Conservation (phyloP, 2,329 filamentous ascomycete species). For the Leptographium galeiforme region DNA sequence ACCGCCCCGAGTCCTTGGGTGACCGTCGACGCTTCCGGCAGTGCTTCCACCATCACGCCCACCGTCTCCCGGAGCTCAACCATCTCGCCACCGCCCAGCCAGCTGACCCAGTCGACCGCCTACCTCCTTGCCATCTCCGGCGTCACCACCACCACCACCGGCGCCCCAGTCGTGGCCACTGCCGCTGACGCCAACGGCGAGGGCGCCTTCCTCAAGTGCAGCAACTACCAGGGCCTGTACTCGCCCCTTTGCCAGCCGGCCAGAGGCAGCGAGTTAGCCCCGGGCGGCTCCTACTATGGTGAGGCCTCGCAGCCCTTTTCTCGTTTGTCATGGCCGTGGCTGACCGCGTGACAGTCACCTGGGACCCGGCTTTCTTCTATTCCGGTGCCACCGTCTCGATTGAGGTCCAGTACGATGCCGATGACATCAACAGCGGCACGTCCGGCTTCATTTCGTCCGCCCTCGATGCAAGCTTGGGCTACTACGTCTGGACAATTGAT, state of each 20-base stretch:
- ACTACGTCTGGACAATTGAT: constrained; percentile 16
- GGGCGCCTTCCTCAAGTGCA: constrained; percentile 20
- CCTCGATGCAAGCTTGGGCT: constrained; percentile 16
- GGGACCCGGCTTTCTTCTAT: constrained; percentile 17
- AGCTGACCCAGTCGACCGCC: constrained; percentile 16
- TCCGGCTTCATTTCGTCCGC: constrained; percentile 8
- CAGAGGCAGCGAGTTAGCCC: constrained; percentile 15
- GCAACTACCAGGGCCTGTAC: constrained; percentile 13
- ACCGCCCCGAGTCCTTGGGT: constrained; percentile 18
- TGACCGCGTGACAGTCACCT: constrained; percentile 16
- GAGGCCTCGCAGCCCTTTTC: not conserved
- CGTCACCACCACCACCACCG: constrained; percentile 17
- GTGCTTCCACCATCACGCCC: constrained; percentile 17
- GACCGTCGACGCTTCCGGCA: constrained; percentile 17
- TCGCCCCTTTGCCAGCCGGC: constrained; percentile 21
- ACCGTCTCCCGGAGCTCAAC: constrained; percentile 15
- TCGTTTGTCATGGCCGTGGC: not conserved
- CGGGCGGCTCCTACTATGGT: constrained; percentile 21
- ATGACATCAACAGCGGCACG: not conserved
- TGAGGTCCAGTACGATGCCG: constrained; percentile 9
- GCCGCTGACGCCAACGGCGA: constrained; percentile 13
- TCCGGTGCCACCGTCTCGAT: constrained; percentile 11
- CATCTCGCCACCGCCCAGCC: constrained; percentile 16
- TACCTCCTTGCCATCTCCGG: constrained; percentile 17
- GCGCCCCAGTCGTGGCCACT: constrained; percentile 18